A percentile compares a stretch with the other conserved stretches of the same genome.
These are phyloP conservation scores for Pisolithus thermaeus DNA, from an alignment of 1,284 basidiomycete species.

Conservation along the genomic window DNA sequence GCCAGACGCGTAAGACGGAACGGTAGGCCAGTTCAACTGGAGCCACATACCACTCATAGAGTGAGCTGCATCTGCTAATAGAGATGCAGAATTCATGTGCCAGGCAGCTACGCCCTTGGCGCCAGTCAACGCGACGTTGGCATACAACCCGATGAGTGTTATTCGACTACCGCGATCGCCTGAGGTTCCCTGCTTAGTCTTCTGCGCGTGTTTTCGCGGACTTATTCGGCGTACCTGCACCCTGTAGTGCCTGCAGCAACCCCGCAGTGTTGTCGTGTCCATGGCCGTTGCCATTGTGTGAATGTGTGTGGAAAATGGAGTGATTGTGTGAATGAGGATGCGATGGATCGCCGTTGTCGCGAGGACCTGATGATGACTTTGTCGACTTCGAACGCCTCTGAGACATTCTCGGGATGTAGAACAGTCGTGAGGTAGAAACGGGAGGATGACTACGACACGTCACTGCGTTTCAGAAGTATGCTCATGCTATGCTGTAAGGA, in stretches of 20 bases:
- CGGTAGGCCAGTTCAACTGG: not conserved
- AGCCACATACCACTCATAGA: conserved; percentile 72
- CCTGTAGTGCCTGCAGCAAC: conserved; percentile 66
- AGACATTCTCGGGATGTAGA: conserved; percentile 23
- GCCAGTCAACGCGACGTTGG: conserved; percentile 79
- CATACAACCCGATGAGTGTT: conserved; percentile 81
- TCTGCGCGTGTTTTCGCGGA: not conserved
- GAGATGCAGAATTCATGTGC: conserved; percentile 84
- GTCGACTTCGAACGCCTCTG: conserved; percentile 32
- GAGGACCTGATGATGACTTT: conserved; percentile 9
- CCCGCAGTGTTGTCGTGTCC: conserved; percentile 64
- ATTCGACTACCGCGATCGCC: conserved; percentile 81
- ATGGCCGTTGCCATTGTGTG: conserved; percentile 60
- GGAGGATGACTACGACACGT: conserved; percentile 7
- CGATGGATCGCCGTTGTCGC: conserved; percentile 1
- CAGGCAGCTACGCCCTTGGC: conserved; percentile 85
- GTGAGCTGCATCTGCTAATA: conserved; percentile 94
- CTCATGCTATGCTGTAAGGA: too few species aligned
- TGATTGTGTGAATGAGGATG: conserved; percentile 21
- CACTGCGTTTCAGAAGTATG: not conserved
- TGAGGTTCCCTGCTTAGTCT: conserved; percentile 19
- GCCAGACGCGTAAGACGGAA: conserved; percentile 4
- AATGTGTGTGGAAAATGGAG: conserved; percentile 61
- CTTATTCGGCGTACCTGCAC: conserved; percentile 45
- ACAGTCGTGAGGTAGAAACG: not conserved